phyloP scores from a whole-genome alignment of 208 protist species.

The Trypanosomatidae sp. region DNA sequence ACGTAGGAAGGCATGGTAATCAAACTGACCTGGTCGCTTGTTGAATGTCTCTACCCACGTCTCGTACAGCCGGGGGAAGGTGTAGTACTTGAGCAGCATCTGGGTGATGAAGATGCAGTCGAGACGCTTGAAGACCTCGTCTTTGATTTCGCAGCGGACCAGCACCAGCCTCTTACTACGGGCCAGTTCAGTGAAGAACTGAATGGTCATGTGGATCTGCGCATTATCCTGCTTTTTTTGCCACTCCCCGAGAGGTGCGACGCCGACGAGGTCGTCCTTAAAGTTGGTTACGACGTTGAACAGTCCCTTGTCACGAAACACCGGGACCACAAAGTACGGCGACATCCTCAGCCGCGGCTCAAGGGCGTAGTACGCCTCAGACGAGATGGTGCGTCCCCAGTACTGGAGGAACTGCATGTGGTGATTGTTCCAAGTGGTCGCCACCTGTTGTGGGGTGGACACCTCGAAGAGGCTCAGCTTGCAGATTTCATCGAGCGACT shows the following conservation, averaged over 20 bases:
- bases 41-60: conserved; percentile 92
- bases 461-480: conserved; percentile 83
- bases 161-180: conserved; percentile 85
- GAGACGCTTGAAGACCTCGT: conserved; percentile 84
- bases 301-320: conserved; percentile 90
- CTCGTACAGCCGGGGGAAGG: conserved; percentile 77
- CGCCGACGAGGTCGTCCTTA: conserved; percentile 81
- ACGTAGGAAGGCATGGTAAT: conserved; percentile 88
- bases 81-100: conserved; percentile 93
- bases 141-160: conserved; percentile 92
- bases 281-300: conserved; percentile 94
- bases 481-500: conserved; percentile 85
- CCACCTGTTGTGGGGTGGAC: conserved; percentile 70
- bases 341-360: conserved; percentile 74
- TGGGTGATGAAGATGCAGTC: conserved; percentile 91
- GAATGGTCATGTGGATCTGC: conserved; percentile 91
- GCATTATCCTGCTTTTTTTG: conserved; percentile 88
- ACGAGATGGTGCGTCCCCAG: conserved; percentile 83
- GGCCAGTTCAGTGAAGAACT: conserved; percentile 93
- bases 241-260: conserved; percentile 88
- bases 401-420: conserved; percentile 91
- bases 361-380: conserved; percentile 81
- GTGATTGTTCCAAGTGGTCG: conserved; percentile 85
- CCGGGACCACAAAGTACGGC: conserved; percentile 92
- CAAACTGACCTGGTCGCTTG: conserved; percentile 79